phyloP scores from a whole-genome alignment of 345 rosid genomes.

The Triadica sebifera region DNA sequence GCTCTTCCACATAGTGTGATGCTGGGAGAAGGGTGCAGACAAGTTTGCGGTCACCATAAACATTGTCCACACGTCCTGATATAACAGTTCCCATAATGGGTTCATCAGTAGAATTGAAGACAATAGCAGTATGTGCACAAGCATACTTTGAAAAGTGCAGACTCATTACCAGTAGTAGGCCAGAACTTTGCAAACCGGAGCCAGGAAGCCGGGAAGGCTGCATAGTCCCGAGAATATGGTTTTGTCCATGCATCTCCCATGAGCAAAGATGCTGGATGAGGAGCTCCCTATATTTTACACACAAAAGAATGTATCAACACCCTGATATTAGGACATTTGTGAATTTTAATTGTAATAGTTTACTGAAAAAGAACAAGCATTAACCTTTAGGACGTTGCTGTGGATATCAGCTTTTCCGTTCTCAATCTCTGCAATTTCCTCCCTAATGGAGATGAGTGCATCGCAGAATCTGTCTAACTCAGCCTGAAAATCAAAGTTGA shows the following conservation, averaged over 20 bases:
- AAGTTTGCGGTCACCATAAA: slow-evolving; percentile 95
- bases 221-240: slow-evolving; percentile 88
- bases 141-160: not conserved
- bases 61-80: slow-evolving; percentile 93
- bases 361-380: not conserved
- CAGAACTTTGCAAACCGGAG: slow-evolving; percentile 87
- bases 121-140: not conserved
- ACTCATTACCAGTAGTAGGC: slow-evolving; percentile 79
- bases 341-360: not conserved
- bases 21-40: slow-evolving; percentile 81
- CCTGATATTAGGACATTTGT: not conserved
- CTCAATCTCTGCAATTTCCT: slow-evolving; percentile 91
- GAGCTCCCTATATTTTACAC: slow-evolving; percentile 72
- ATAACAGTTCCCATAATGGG: not conserved
- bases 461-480: slow-evolving; percentile 96
- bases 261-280: slow-evolving; percentile 97
- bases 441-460: slow-evolving; percentile 91
- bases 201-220: slow-evolving; percentile 98
- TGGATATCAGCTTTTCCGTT: slow-evolving; percentile 86
- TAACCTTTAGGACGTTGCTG: slow-evolving; percentile 94
- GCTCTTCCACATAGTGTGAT: slow-evolving; percentile 63
- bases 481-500: slow-evolving; percentile 58
- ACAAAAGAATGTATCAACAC: not conserved
- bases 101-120: not conserved
- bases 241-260: slow-evolving; percentile 96